These are phyloP conservation scores for Fusarium sp. DNA, from an alignment of 2,329 filamentous ascomycete genomes.

Conservation along the genomic window DNA sequence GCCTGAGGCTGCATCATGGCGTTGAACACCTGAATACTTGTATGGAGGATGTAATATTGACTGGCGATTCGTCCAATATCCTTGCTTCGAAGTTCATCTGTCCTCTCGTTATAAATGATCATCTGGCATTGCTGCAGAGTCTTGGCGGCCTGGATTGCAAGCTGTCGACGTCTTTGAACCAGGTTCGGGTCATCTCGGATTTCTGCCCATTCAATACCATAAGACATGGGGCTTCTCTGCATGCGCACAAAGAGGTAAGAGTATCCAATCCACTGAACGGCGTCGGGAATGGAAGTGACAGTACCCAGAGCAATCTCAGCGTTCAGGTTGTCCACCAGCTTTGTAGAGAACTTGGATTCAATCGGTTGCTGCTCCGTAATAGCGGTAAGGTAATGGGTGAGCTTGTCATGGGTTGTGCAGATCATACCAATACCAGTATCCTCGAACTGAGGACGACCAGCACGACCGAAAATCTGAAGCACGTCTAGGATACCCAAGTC, in stretches of 20 bases:
- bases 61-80: constrained; percentile 97
- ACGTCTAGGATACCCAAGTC: constrained; percentile 97
- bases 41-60: constrained; percentile 95
- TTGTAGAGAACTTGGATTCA: constrained; percentile 94
- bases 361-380: constrained; percentile 97
- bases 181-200: constrained; percentile 88
- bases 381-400: constrained; percentile 89
- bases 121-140: constrained; percentile 94
- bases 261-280: constrained; percentile 97
- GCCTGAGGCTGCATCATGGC: constrained; percentile 88
- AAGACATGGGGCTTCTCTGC: constrained; percentile 89
- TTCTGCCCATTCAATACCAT: constrained; percentile 96
- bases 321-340: constrained; percentile 95
- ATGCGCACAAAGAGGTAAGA: constrained; percentile 98
- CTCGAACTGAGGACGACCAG: constrained; percentile 96
- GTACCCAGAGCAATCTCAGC: constrained; percentile 94
- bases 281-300: constrained; percentile 92
- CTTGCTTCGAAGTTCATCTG: constrained; percentile 92
- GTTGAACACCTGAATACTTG: constrained; percentile 96
- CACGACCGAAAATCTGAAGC: constrained; percentile 97
- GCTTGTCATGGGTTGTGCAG: constrained; percentile 93
- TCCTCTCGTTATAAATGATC: constrained; percentile 97
- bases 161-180: constrained; percentile 83
- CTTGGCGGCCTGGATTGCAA: constrained; percentile 88
- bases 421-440: constrained; percentile 99